Base-by-base conservation (phyloP, 306 rosid species). In the Malus asiatica region DNA sequence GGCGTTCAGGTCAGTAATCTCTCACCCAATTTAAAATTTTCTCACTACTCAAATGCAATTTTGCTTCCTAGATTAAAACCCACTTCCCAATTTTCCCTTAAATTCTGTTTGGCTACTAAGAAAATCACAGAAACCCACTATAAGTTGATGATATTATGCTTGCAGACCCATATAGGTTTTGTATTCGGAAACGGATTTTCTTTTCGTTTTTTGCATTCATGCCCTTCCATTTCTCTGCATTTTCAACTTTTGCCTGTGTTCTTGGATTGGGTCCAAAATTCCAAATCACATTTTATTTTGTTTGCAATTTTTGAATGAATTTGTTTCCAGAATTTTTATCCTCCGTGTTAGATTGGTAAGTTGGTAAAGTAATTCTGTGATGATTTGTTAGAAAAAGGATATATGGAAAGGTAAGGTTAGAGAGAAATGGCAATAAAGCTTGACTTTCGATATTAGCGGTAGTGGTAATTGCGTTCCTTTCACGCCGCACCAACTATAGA, bases 1-100 rank as follows among this genome's bases (percentile, higher is more conserved):
- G 85, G 89, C 22, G 96, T 95, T 79, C 92, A 95, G 97, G 99
- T 95, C 69, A 45, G 76, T 40, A 8, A 2, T 29, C 8, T 8
- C 20, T 23, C 35, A 25, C 35, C 13, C 66, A 12, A 11, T 22
- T 22, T 1, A 2, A 20, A 58, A n/a, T 61, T 61, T 25, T 23
- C 18, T 13, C 66, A 12, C 29, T 3, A 61, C 33, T 20, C 35
- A 25, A 5, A 13, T 27, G 33, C 66, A 64, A 32, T 64, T 32
- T 16, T 32, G 25, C 45, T 4, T 9, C 13, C 62, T 64, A 64
- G 66, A 61, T 61, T 25, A 27, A 58, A n/a, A 22, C 8, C 13
- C 29, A 61, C 8, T 32, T 32, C 68, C 48, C 29, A 38, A 35
- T 19, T 33, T 66, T 35, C 4, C 29, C n/a, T 2, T 35, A 38